Conservation (phyloP, 805 yeast genomes). For the Wickerhamomyces rabaulensis region DNA sequence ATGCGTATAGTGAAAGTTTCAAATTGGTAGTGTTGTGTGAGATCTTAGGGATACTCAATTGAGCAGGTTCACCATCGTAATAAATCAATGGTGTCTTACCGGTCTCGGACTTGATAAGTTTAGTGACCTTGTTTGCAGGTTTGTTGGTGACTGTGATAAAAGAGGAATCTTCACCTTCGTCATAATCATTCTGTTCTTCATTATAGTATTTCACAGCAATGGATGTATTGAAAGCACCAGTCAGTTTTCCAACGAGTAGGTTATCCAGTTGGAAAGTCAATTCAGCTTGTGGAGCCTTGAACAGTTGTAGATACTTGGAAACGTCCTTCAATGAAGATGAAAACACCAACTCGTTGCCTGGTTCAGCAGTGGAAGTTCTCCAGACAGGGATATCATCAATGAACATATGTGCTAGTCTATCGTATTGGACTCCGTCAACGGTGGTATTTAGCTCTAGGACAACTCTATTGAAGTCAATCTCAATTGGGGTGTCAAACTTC, state of each 20-base stretch:
- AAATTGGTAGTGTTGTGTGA: slow-evolving; percentile 47
- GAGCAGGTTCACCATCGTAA: slow-evolving; percentile 35
- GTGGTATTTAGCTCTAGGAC: slow-evolving; percentile 47
- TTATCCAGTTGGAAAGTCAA: slow-evolving; percentile 64
- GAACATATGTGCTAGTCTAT: slow-evolving; percentile 59
- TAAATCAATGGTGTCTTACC: slow-evolving; percentile 40
- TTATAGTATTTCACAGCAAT: slow-evolving; percentile 48
- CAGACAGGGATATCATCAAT: slow-evolving; percentile 63
- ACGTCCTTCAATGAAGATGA: slow-evolving; percentile 59
- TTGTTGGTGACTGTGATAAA: slow-evolving; percentile 16
- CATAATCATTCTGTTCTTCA: slow-evolving; percentile 17
- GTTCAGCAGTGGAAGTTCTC: slow-evolving; percentile 86
- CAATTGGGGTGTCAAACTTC: slow-evolving; percentile 41
- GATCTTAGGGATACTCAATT: slow-evolving; percentile 39
- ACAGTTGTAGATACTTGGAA: slow-evolving; percentile 47
- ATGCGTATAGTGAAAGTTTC: slow-evolving; percentile 52
- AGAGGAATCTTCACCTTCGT: slow-evolving; percentile 9
- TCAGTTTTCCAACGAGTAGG: slow-evolving; percentile 43
- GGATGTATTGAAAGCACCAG: slow-evolving; percentile 55
- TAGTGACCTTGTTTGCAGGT: slow-evolving; percentile 16
- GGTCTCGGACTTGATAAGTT: slow-evolving; percentile 12
- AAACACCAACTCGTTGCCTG: slow-evolving; percentile 44
- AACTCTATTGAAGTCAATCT: slow-evolving; percentile 43
- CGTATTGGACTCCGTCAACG: slow-evolving; percentile 58
- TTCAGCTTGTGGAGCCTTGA: slow-evolving; percentile 33